These are phyloP conservation scores for Cystobasidium tubakii DNA, from an alignment of 768 basidiomycete genomes.

Conservation along the genomic window DNA sequence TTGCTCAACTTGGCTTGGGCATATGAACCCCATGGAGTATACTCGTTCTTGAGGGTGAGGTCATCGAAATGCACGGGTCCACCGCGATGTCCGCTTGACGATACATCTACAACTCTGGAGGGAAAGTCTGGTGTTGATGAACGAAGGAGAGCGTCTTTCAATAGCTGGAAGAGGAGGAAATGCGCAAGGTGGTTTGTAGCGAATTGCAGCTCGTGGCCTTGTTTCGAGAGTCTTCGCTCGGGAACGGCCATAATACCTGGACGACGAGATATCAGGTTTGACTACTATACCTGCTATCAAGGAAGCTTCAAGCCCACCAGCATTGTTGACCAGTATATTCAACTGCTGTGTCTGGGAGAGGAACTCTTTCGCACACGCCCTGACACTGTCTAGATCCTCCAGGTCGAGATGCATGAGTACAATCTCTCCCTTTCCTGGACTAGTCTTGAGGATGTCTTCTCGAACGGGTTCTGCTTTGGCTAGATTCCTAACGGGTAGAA, in stretches of 20 bases:
- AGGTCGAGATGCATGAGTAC: conserved; percentile 10
- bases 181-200: conserved; percentile 20
- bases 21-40: conserved; percentile 11
- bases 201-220: conserved; percentile 28
- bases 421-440: conserved; percentile 1
- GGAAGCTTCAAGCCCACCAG: conserved; percentile 17
- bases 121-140: conserved; percentile 18
- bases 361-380: conserved; percentile 18
- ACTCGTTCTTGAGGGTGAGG: neutral
- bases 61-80: conserved; percentile 16
- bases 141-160: conserved; percentile 9
- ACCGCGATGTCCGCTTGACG: conserved; percentile 11
- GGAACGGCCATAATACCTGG: conserved; percentile 24
- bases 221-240: neutral
- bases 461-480: conserved; percentile 16
- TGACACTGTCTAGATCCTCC: conserved; percentile 25
- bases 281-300: too few species aligned
- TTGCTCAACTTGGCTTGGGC: conserved; percentile 17
- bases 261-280: too few species aligned
- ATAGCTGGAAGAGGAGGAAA: conserved; percentile 25
- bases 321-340: conserved; percentile 28
- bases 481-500: conserved; percentile 17
- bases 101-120: conserved; percentile 16
- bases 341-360: neutral
- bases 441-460: conserved; percentile 23